phyloP scores from a whole-genome alignment of 192 early-diverging fungal genomes.

The Gaertneriomyces semiglobifer region DNA sequence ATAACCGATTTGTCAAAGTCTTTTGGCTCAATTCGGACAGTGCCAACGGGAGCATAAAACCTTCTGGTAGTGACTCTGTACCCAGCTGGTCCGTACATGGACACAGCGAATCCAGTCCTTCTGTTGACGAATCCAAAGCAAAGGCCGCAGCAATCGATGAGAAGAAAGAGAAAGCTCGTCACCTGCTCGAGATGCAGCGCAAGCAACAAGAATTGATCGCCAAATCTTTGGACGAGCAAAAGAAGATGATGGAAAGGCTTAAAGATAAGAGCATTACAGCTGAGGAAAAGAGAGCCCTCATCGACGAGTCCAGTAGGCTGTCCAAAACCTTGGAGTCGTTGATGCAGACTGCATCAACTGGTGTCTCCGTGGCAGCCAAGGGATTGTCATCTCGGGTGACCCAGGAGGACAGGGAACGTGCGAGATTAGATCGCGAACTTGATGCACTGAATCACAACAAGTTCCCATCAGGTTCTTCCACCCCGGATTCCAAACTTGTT shows the following conservation, averaged over 20 bases:
- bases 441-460: conserved; percentile 37
- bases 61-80: too few species aligned
- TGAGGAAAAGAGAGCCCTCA: conserved; percentile 35
- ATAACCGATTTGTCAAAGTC: conserved; percentile 84
- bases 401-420: conserved; percentile 43
- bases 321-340: conserved; percentile 20
- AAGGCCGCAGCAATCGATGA: conserved; percentile 37
- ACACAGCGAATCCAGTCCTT: too few species aligned
- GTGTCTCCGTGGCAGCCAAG: conserved; percentile 4
- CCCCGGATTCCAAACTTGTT: conserved; percentile 33
- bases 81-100: too few species aligned
- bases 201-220: conserved; percentile 46
- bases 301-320: conserved; percentile 14
- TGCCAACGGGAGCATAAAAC: too few species aligned
- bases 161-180: conserved; percentile 39
- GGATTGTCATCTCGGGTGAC: not conserved
- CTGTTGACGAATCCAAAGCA: not conserved
- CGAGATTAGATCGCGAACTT: conserved; percentile 51
- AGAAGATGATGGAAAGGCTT: conserved; percentile 56
- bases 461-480: too few species aligned
- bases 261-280: conserved; percentile 42
- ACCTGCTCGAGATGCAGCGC: conserved; percentile 45
- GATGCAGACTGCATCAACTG: conserved; percentile 10
- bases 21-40: conserved; percentile 54
- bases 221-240: conserved; percentile 64